Base-by-base conservation (phyloP, 106 monocot species). In the Allium cepa region DNA sequence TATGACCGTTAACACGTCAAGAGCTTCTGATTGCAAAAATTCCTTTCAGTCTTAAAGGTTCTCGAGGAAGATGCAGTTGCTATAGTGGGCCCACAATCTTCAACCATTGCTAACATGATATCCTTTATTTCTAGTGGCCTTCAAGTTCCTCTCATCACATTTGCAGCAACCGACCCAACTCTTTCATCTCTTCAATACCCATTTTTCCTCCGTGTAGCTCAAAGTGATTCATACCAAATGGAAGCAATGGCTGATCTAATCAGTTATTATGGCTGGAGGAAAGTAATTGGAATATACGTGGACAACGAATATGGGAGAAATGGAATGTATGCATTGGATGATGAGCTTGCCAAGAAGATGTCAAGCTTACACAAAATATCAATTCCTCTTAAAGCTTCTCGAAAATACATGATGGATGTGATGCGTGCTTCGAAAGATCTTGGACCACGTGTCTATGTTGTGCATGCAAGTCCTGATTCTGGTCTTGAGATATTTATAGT, bases 141-240 rank as follows among this genome's bases (percentile, higher is more conserved):
- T 62, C 81, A 64, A 49, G 26, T 90, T 49, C 94, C 94, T 8
- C 71, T 94, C 22, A 4, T 94, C 63, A 90, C 94, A 14, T 94
- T 94, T 66, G 79, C 87, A 1, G 86, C 90, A 18, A 90, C 94
- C 12, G 90, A 94, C 60, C 90, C 90, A 53, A 87, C 82, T 52
- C 76, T 94, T 11, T 76, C 81, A 59, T 82, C 90, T 26, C 72
- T 77, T 56, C 78, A 94, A 22, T 87, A 66, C 75, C 87, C 90
- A 2, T 94, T 74, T 69, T 94, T 90, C 62, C 12, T 94, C 26
- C 79, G 90, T 14, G 75, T 73, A 60, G 79, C 84, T 14, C 85
- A 80, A 53, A 78, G 72, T 36, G 90, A 94, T 71, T 71, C 70
- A 47, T 94, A 72, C 63, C 90, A 87, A 73, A 94, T 94, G 94